These are phyloP conservation scores for Fraxinus xanthoxyloides DNA, from an alignment of 305 asterid species.

Conservation along the genomic window DNA sequence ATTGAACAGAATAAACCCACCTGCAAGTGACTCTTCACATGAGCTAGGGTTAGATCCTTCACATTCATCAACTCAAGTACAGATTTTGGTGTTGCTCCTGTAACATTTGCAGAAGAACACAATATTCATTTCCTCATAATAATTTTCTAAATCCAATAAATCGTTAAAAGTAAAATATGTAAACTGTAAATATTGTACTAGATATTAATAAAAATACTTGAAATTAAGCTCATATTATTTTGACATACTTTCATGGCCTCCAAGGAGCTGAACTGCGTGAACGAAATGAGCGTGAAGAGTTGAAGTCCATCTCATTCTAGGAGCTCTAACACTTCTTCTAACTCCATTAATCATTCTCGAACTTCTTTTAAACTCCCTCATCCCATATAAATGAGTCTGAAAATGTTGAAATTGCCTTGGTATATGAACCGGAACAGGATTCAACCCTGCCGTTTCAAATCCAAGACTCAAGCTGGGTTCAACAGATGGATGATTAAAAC, in stretches of 20 bases:
- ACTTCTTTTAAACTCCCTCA: conserved; percentile 50
- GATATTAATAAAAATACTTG: neutral
- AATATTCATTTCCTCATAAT: neutral
- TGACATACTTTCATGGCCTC: conserved; percentile 76
- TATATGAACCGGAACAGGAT: conserved; percentile 12
- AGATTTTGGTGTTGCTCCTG: conserved; percentile 91
- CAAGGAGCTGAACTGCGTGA: conserved; percentile 76
- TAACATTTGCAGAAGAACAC: neutral
- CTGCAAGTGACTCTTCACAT: conserved; percentile 92
- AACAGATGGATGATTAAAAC: conserved; percentile 2
- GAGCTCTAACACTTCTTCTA: conserved; percentile 60
- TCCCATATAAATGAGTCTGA: conserved; percentile 46
- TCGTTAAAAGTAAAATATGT: neutral
- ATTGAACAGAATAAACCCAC: conserved; percentile 28
- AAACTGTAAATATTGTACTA: neutral
- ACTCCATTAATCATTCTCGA: conserved; percentile 37
- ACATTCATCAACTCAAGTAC: conserved; percentile 87
- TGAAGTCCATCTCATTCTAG: conserved; percentile 83
- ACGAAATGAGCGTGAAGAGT: conserved; percentile 87
- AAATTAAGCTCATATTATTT: neutral
- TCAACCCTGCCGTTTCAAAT: conserved; percentile 26
- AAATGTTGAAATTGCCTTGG: conserved; percentile 34
- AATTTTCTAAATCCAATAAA: neutral
- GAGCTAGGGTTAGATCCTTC: conserved; percentile 88
- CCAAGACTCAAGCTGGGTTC: conserved; percentile 58